Evolutionary conservation across 106 monocot species (phyloP).

Genomic region (Cymbidium sinense): DNA sequence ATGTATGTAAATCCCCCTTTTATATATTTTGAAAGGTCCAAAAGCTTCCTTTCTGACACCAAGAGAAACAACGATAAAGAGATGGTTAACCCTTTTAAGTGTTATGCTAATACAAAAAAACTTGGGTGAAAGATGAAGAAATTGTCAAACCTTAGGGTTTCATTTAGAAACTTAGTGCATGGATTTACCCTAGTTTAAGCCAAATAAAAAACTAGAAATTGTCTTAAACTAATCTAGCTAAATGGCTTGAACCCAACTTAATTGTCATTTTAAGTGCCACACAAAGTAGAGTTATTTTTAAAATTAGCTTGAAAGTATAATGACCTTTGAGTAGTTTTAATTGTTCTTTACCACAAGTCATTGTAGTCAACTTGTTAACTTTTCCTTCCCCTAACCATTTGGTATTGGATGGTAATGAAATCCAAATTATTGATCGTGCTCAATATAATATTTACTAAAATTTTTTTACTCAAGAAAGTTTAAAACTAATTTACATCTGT

Average conservation of each 20-base stretch:
- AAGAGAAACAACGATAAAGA: not conserved
- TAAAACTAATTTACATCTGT: not conserved
- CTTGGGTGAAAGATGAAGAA: not conserved
- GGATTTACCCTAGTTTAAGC: not conserved
- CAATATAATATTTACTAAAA: not conserved
- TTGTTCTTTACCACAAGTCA: not conserved
- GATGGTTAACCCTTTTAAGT: not conserved
- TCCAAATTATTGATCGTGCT: not conserved
- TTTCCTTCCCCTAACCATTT: not conserved
- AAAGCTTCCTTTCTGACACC: not conserved
- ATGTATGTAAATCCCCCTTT: no score
- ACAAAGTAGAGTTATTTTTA: not conserved
- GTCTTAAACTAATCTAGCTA: not conserved
- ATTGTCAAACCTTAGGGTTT: not conserved
- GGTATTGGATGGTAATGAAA: not conserved
- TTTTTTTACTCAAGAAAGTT: not conserved
- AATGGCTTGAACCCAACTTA: not conserved
- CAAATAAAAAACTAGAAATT: not conserved
- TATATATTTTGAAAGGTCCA: not conserved
- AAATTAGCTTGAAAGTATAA: not conserved
- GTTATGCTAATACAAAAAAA: not conserved
- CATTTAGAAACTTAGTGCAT: not conserved
- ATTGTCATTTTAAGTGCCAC: not conserved
- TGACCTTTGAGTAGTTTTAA: not conserved
- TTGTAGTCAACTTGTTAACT: not conserved